phyloP scores from a whole-genome alignment of 2,329 filamentous ascomycete species.

The Colletotrichum navitas region DNA sequence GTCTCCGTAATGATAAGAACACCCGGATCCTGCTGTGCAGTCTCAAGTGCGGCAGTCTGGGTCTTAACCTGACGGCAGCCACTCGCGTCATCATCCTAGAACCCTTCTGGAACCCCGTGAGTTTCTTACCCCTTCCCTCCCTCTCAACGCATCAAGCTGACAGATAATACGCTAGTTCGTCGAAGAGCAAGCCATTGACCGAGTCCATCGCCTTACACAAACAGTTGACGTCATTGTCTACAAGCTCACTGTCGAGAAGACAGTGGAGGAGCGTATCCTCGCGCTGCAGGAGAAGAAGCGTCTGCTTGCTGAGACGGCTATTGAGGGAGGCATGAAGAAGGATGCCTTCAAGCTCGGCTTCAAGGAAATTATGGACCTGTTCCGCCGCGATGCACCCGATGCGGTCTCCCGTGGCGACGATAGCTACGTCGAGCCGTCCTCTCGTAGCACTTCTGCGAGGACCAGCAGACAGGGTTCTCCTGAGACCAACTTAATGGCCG shows the following conservation, averaged over 20 bases:
- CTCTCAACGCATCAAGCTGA: conserved; percentile 15
- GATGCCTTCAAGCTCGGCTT: conserved; percentile 85
- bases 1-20: conserved; percentile 78
- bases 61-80: conserved; percentile 93
- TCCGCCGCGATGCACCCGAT: conserved; percentile 55
- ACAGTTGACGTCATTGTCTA: conserved; percentile 95
- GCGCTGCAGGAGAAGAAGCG: conserved; percentile 95
- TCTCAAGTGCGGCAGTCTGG: conserved; percentile 91
- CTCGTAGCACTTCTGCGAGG: conserved; percentile 18
- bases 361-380: conserved; percentile 93
- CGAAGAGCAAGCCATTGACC: conserved; percentile 98
- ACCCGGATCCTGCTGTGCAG: conserved; percentile 92
- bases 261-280: conserved; percentile 95
- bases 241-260: conserved; percentile 87
- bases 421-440: conserved; percentile 22
- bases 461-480: conserved; percentile 33
- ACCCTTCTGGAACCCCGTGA: conserved; percentile 96
- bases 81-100: conserved; percentile 95
- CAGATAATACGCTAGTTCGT: conserved; percentile 74
- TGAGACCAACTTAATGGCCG: conserved; percentile 22
- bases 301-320: conserved; percentile 88
- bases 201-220: conserved; percentile 97
- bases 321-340: conserved; percentile 83
- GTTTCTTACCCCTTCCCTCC: conserved; percentile 47
- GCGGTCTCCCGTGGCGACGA: neutral